Conservation (phyloP, 257 asterid species). For the Thymus quinquecostatus region DNA sequence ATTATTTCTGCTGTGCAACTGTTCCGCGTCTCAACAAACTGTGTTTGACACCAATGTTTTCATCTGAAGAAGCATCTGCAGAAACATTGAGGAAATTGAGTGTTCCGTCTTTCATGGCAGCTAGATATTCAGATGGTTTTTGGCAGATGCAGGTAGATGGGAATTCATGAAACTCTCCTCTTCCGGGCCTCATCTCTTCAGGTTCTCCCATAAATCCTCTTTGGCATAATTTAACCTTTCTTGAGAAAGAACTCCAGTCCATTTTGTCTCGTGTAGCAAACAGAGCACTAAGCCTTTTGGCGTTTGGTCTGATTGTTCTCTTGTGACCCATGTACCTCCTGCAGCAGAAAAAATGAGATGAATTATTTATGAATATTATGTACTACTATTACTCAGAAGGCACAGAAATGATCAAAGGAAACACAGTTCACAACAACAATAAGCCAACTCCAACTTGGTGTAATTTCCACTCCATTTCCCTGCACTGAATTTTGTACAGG, state of each 20-base stretch:
- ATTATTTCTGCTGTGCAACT: slow-evolving; percentile 34
- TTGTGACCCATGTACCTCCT: slow-evolving; percentile 98
- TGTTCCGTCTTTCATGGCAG: slow-evolving; percentile 23
- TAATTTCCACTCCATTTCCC: background rate
- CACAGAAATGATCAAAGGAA: background rate
- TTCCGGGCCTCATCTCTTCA: slow-evolving; percentile 86
- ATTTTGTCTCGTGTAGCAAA: slow-evolving; percentile 64
- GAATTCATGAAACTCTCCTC: slow-evolving; percentile 93
- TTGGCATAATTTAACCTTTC: slow-evolving; percentile 88
- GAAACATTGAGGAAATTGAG: slow-evolving; percentile 41
- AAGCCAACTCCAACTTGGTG: background rate
- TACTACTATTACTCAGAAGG: background rate
- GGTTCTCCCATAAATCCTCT: slow-evolving; percentile 99
- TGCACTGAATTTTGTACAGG: background rate
- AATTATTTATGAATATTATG: slow-evolving; percentile 18
- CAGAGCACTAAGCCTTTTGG: slow-evolving; percentile 84
- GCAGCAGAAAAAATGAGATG: slow-evolving; percentile 29
- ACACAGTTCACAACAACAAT: background rate
- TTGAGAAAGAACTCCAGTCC: slow-evolving; percentile 80
- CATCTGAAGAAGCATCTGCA: slow-evolving; percentile 29
- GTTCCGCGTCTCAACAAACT: slow-evolving; percentile 31
- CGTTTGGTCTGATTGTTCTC: slow-evolving; percentile 94
- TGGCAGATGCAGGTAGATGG: slow-evolving; percentile 90
- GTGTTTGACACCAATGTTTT: slow-evolving; percentile 25
- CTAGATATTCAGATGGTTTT: slow-evolving; percentile 51